Conservation (phyloP, 1,139 yeast species). For the Debaryomyces singareniensis region DNA sequence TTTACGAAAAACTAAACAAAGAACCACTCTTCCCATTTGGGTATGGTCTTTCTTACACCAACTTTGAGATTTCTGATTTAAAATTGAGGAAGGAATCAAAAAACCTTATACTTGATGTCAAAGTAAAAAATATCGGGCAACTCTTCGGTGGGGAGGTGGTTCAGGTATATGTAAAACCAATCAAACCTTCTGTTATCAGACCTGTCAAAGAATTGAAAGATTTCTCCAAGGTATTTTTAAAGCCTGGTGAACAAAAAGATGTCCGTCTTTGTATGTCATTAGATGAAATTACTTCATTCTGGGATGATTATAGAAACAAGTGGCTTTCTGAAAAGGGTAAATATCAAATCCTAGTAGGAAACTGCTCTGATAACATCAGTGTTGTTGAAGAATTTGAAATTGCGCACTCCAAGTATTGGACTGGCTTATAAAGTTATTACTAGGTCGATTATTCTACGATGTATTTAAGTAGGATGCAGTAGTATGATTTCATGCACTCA, state of each 20-base stretch:
- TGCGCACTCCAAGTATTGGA: no score
- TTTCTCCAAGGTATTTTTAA: conserved; percentile 48
- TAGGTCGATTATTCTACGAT: no score
- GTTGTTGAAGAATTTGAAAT: no score
- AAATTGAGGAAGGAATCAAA: conserved; percentile 36
- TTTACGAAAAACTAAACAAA: conserved; percentile 50
- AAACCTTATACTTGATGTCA: no score
- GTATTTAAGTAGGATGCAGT: no score
- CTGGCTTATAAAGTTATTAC: no score
- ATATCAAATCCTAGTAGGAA: conserved; percentile 43
- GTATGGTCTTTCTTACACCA: conserved; percentile 52
- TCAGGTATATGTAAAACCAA: conserved; percentile 53
- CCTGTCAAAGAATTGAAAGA: conserved; percentile 54
- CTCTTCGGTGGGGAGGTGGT: conserved; percentile 47
- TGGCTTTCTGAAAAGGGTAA: conserved; percentile 59
- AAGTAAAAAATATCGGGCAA: conserved; percentile 46
- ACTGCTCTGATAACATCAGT: no score
- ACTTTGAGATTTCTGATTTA: conserved; percentile 33
- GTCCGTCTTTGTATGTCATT: no score
- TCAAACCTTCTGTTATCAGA: no score
- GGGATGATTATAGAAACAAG: conserved; percentile 54
- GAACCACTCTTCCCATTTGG: conserved; percentile 60
- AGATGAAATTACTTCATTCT: conserved; percentile 44
- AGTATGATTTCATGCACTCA: no score
- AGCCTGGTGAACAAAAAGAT: conserved; percentile 33